Conservation (phyloP, 2,329 filamentous ascomycete genomes). For the Hortaea sp. region DNA sequence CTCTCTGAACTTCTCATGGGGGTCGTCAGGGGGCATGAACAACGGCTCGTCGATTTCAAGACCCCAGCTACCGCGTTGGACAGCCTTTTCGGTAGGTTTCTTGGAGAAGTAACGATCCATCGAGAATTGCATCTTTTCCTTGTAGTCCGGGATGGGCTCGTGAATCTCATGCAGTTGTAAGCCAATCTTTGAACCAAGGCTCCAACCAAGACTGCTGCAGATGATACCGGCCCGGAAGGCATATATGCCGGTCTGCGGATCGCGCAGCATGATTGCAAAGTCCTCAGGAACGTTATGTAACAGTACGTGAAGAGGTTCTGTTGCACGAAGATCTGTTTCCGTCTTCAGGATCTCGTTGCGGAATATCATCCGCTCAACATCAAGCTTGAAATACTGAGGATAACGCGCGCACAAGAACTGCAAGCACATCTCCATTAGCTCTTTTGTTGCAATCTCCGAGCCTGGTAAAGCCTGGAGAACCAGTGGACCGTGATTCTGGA, state of each 20-base stretch:
- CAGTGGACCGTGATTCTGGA: constrained; percentile 49
- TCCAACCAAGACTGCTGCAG: constrained; percentile 75
- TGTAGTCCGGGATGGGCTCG: constrained; percentile 66
- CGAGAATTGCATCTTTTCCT: constrained; percentile 76
- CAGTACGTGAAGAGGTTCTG: constrained; percentile 58
- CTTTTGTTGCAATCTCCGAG: constrained; percentile 69
- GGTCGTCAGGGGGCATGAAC: constrained; percentile 61
- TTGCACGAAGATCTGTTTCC: constrained; percentile 48
- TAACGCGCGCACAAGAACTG: constrained; percentile 73
- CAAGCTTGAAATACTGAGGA: constrained; percentile 60
- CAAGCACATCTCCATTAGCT: constrained; percentile 77
- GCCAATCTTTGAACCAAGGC: constrained; percentile 63
- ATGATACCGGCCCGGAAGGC: constrained; percentile 65
- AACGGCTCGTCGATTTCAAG: constrained; percentile 66
- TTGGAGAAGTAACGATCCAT: constrained; percentile 85
- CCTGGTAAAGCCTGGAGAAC: constrained; percentile 63
- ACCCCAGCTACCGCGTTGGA: constrained; percentile 78
- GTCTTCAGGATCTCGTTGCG: constrained; percentile 59
- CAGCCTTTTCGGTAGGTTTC: constrained; percentile 61
- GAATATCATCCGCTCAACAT: constrained; percentile 46
- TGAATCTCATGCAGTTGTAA: constrained; percentile 63
- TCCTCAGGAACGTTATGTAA: constrained; percentile 76
- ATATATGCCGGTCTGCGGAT: constrained; percentile 62
- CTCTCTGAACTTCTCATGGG: constrained; percentile 51
- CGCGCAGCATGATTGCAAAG: constrained; percentile 65